Base-by-base conservation (phyloP, 371 early-diverging fungal species). In the Zychaea mexicana region DNA sequence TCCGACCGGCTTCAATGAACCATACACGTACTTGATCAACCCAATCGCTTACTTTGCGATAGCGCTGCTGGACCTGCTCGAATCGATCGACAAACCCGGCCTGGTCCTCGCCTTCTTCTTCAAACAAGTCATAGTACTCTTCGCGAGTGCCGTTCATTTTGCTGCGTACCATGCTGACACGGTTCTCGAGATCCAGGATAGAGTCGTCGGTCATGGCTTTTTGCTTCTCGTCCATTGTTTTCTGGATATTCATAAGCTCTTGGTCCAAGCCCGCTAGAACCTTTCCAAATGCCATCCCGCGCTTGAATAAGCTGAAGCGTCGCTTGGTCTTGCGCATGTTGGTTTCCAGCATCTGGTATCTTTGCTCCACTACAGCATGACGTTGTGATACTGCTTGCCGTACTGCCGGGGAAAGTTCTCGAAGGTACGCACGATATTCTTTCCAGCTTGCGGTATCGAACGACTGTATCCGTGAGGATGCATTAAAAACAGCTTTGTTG, bases 11-110 rank as follows among this genome's bases (percentile, higher is more conserved):
- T 62, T 82, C 83, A 36, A 72, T 72, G 52, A 84, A 79, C 85
- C 85, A 84, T 7, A 79, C 71, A 12, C 82, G 74, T 1, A 84
- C 81, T 65, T 84, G 79, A 54, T 84, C 82, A 2, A 82, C 80
- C 80, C 83, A 81, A 17, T 70, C 69, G 17, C 68, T 68, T 19
- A 82, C 81, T 7, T 57, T 62, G 30, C 71, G 66, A 46, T 77
- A 81, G 28, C 68, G 66, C 2, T 66, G 12, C 21, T 79, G 68
- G 4, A 76, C 64, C 2, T 60, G 56, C 1, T 73, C 63, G 12
- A 79, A 67, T 0, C 71, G 62, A 0, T 57, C 54, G 0, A 38
- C 45, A 22, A 76, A 67, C 5, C 71, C 59, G 3, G 45, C 28
- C 17, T 77, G 28, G 21, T 54, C 52, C 2, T 49, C 32, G 9